These are phyloP conservation scores for Diaporthe aspalathi DNA, from an alignment of 2,329 filamentous ascomycete genomes.

Conservation along the genomic window DNA sequence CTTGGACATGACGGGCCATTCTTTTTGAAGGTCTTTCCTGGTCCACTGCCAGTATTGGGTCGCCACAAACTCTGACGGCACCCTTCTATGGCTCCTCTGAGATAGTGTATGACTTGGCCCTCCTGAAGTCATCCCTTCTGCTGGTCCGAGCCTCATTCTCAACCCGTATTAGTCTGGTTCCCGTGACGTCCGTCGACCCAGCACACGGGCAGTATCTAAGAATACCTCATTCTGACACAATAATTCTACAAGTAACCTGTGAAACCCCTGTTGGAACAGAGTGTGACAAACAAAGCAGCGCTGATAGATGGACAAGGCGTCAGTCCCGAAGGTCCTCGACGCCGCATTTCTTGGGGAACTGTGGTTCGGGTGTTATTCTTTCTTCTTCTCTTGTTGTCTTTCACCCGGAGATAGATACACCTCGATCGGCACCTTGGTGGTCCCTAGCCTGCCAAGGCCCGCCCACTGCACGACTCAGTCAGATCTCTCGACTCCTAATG, in stretches of 20 bases:
- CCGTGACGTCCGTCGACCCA: not conserved
- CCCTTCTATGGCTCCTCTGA: conserved; percentile 9
- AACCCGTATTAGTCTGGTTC: not conserved
- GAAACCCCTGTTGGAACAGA: not conserved
- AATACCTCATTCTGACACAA: conserved; percentile 6
- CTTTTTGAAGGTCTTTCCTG: not conserved
- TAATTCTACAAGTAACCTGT: conserved; percentile 32
- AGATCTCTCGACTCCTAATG: conserved; percentile 56
- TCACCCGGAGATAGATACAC: not conserved
- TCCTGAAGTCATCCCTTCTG: not conserved
- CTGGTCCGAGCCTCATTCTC: not conserved
- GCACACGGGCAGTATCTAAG: conserved; percentile 16
- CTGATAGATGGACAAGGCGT: conserved; percentile 5
- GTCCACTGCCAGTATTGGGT: not conserved
- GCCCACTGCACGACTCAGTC: not conserved
- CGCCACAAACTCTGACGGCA: not conserved
- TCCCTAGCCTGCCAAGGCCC: not conserved
- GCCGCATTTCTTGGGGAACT: not conserved
- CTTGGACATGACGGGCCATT: not conserved
- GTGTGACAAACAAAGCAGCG: conserved; percentile 12
- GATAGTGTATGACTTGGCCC: not conserved
- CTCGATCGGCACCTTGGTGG: not conserved
- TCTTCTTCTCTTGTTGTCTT: not conserved
- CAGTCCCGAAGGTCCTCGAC: not conserved
- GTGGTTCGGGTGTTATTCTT: not conserved